phyloP scores from a whole-genome alignment of 768 basidiomycete species.

The Naematelia aurantialba region DNA sequence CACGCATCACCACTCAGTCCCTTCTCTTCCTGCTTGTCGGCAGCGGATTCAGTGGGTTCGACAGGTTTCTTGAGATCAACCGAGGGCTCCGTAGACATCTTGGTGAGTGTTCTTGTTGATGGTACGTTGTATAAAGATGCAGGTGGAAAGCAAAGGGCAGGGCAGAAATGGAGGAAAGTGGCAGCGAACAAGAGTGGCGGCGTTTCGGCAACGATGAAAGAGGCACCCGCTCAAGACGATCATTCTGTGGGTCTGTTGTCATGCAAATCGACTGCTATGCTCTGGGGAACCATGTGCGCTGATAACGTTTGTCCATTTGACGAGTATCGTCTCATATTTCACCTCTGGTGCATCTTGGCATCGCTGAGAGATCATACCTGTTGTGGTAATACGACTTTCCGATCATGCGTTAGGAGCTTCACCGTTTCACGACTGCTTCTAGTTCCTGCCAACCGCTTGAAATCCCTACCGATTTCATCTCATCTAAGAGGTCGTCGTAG shows the following conservation, averaged over 20 bases:
- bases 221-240: too few species aligned
- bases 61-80: slow-evolving; percentile 45
- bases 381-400: too few species aligned
- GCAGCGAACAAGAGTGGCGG: background rate
- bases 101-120: slow-evolving; percentile 1
- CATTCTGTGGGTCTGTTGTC: too few species aligned
- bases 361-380: too few species aligned
- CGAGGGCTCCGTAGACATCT: slow-evolving; percentile 33
- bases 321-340: too few species aligned
- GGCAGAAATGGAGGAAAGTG: background rate
- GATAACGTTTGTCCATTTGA: too few species aligned
- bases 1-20: slow-evolving; percentile 49
- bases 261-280: too few species aligned
- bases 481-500: slow-evolving; percentile 39
- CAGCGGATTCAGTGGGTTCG: slow-evolving; percentile 25
- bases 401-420: too few species aligned
- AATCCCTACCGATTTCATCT: slow-evolving; percentile 29
- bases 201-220: background rate
- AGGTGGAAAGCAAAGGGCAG: background rate
- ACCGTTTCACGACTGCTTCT: slow-evolving; percentile 32
- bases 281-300: too few species aligned
- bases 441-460: slow-evolving; percentile 35
- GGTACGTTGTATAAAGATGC: background rate
- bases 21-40: slow-evolving; percentile 44
- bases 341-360: too few species aligned